Evolutionary conservation across 2,329 filamentous ascomycete genomes (phyloP).

Genomic region (Elsinoe fawcettii): DNA sequence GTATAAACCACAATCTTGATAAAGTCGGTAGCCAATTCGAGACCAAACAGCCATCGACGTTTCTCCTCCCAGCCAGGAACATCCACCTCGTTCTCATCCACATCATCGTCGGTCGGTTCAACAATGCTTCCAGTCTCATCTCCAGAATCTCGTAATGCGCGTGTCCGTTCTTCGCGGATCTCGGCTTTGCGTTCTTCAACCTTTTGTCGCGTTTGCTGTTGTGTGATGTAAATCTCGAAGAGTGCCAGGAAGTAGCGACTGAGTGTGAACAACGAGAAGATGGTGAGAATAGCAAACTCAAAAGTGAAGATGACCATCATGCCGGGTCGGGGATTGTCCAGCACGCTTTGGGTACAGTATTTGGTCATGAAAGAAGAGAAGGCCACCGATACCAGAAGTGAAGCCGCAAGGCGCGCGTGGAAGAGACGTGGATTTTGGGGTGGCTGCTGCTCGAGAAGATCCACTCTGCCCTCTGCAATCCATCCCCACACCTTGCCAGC

Average conservation of each 20-base stretch:
- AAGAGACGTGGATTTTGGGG: slow-evolving; percentile 82
- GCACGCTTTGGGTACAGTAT: slow-evolving; percentile 74
- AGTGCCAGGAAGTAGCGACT: slow-evolving; percentile 72
- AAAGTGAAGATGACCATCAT: slow-evolving; percentile 99
- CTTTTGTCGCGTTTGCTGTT: slow-evolving; percentile 63
- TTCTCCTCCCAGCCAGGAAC: slow-evolving; percentile 96
- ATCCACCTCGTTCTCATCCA: slow-evolving; percentile 91
- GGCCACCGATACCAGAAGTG: slow-evolving; percentile 66
- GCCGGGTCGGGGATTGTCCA: slow-evolving; percentile 80
- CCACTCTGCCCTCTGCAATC: slow-evolving; percentile 92
- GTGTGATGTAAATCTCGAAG: slow-evolving; percentile 66
- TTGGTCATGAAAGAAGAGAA: slow-evolving; percentile 75
- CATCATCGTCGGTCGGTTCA: slow-evolving; percentile 58
- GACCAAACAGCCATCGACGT: slow-evolving; percentile 80
- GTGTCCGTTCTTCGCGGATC: slow-evolving; percentile 48
- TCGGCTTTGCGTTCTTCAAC: slow-evolving; percentile 61
- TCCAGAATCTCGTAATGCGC: slow-evolving; percentile 30
- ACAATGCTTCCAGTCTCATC: slow-evolving; percentile 29
- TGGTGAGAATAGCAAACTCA: slow-evolving; percentile 81
- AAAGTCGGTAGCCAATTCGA: slow-evolving; percentile 76
- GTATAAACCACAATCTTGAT: slow-evolving; percentile 84
- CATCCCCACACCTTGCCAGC: slow-evolving; percentile 97
- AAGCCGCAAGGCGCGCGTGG: slow-evolving; percentile 72
- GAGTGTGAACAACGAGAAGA: slow-evolving; percentile 71
- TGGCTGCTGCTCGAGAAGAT: slow-evolving; percentile 90